These are phyloP conservation scores for Pyrenophora tritici-repentis DNA, from an alignment of 2,329 filamentous ascomycete genomes.

Conservation along the genomic window DNA sequence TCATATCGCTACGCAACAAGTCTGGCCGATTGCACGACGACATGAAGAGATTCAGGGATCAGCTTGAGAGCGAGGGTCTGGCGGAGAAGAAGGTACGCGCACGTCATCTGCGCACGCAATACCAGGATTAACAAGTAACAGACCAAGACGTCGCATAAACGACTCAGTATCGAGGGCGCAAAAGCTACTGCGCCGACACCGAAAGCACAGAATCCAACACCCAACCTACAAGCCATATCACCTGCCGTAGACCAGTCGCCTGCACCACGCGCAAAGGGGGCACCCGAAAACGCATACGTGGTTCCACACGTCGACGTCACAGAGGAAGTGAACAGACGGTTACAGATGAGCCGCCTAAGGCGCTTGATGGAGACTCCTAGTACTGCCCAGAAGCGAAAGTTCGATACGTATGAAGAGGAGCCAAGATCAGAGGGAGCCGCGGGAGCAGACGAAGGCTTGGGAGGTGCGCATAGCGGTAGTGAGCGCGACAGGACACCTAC, in stretches of 20 bases:
- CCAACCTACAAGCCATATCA: slow-evolving; percentile 18
- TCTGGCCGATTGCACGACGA: slow-evolving; percentile 41
- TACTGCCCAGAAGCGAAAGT: slow-evolving; percentile 44
- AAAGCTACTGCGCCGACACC: slow-evolving; percentile 11
- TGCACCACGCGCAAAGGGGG: slow-evolving; percentile 19
- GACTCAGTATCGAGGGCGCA: slow-evolving; percentile 36
- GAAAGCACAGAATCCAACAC: slow-evolving; percentile 9
- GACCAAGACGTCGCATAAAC: slow-evolving; percentile 30
- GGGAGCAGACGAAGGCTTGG: slow-evolving; percentile 19
- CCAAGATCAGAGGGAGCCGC: slow-evolving; percentile 21
- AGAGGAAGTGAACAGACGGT: slow-evolving; percentile 39
- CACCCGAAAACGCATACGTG: slow-evolving; percentile 23
- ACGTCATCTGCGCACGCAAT: background rate
- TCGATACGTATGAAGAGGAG: slow-evolving; percentile 32
- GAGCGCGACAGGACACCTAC: slow-evolving; percentile 27
- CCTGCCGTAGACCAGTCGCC: slow-evolving; percentile 22
- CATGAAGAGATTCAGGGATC: slow-evolving; percentile 40
- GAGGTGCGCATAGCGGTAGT: slow-evolving; percentile 11
- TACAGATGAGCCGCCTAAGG: slow-evolving; percentile 37
- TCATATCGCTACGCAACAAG: slow-evolving; percentile 40
- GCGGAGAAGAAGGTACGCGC: slow-evolving; percentile 28
- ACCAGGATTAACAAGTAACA: slow-evolving; percentile 12
- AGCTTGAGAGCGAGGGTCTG: slow-evolving; percentile 35
- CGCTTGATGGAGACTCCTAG: slow-evolving; percentile 40
- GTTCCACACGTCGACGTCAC: slow-evolving; percentile 40